Base-by-base conservation (phyloP, 2,329 filamentous ascomycete species). In the Beauveria varroae region DNA sequence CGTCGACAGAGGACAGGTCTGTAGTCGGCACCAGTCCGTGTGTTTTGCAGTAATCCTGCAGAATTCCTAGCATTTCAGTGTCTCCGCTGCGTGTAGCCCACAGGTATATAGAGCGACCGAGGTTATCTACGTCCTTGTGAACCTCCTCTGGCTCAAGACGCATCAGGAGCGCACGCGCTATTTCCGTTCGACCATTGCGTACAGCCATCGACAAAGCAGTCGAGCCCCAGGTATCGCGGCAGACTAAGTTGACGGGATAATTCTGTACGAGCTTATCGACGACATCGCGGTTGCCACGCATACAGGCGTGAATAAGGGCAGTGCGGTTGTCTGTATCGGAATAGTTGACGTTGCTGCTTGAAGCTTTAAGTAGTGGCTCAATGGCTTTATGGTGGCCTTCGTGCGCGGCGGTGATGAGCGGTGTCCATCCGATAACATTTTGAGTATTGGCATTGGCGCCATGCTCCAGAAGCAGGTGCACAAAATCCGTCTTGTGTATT, bases 11-110 rank as follows among this genome's bases (percentile, higher is more conserved):
- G 16, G 8, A 14, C 24, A 44, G 16, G n/a, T n/a, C 28, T 8
- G 16, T 8, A 14, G n/a, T 24, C 9, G 37, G 57, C 8, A 22
- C 14, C n/a, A 54, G 41, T n/a, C 16, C 20, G 50, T 60, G 57
- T 14, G 5, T n/a, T 6, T 28, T 26, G 41, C 57, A 60, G 37
- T 53, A 60, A 4, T 26, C 26, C 16, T 18, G 12, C 34, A 47
- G 40, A 1, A 55, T 46, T 9, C 53, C 26, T 1, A 57, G 14
- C 6, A 60, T 34, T 12, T 54, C 40, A 0, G 2, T 5, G 12
- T 37, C 61, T 6, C 57, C 41, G 12, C 61, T 62, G 4, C 63
- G 50, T 8, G 22, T 52, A 12, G 57, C 57, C 57, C 57, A 60
- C 16, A 37, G 28, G 20, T 60, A 54, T 4, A 60, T 41, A 1